Evolutionary conservation across 495 filamentous ascomycete genomes (phyloP).

Genomic region (Neurospora sp.): DNA sequence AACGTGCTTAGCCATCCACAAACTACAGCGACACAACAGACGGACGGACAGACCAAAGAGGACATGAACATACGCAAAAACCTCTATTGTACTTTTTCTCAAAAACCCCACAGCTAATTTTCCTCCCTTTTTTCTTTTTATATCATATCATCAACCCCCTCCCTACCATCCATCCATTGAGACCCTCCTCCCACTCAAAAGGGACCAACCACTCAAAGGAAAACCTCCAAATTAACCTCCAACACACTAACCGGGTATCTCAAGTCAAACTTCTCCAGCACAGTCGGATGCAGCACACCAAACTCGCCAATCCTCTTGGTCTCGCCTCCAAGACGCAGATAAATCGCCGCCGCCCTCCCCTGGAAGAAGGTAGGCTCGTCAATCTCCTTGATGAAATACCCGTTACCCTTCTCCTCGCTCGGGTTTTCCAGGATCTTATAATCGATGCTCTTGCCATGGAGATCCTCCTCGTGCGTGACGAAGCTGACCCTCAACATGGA

Average conservation of each 20-base stretch:
- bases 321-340: constrained; percentile 59
- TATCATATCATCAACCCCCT: neutral
- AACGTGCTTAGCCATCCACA: too few relatives aligned
- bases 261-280: constrained; percentile 88
- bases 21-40: too few relatives aligned
- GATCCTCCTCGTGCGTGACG: constrained; percentile 61
- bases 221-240: constrained; percentile 90
- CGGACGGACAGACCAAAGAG: too few relatives aligned
- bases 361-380: constrained; percentile 85
- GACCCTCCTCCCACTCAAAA: neutral
- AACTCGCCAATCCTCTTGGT: constrained; percentile 70
- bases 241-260: constrained; percentile 90
- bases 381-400: constrained; percentile 87
- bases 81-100: neutral
- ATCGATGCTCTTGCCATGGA: constrained; percentile 40
- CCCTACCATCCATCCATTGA: too few relatives aligned
- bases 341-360: constrained; percentile 78
- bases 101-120: neutral
- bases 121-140: neutral
- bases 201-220: constrained; percentile 71
- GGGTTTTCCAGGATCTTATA: constrained; percentile 40
- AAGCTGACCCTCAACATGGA: constrained; percentile 82
- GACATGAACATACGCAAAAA: neutral
- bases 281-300: constrained; percentile 86
- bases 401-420: constrained; percentile 38